Percentiles rank a stretch among this genome's conserved stretches.
Evolutionary conservation across 2,329 filamentous ascomycete species (phyloP).

Genomic region (Pseudophaeomoniella oleicola): DNA sequence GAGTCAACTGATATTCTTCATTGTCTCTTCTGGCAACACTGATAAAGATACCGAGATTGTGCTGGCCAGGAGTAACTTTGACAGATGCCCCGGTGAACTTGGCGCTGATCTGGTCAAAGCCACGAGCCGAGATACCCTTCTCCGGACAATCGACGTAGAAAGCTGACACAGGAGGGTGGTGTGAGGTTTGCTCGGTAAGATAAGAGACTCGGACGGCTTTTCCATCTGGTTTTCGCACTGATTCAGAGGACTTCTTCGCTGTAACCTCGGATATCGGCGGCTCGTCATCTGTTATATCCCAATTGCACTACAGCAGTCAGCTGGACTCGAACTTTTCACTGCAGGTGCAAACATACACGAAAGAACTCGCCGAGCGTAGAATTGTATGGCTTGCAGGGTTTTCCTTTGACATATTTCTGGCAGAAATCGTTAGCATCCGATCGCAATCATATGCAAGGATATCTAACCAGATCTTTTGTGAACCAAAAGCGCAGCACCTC

Average conservation of each 20-base stretch:
- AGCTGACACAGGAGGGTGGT: conserved; percentile 92
- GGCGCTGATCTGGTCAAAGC: conserved; percentile 91
- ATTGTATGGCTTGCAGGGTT: conserved; percentile 98
- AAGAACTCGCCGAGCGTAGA: conserved; percentile 96
- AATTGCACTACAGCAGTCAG: conserved; percentile 55
- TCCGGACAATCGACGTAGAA: conserved; percentile 89
- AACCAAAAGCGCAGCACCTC: conserved; percentile 96
- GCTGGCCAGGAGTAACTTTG: conserved; percentile 77
- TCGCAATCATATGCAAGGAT: neutral
- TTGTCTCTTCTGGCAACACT: conserved; percentile 63
- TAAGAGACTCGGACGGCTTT: conserved; percentile 68
- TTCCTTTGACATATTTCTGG: conserved; percentile 95
- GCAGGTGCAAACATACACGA: conserved; percentile 48
- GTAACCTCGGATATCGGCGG: conserved; percentile 41
- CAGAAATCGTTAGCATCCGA: neutral
- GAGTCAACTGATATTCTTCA: conserved; percentile 89
- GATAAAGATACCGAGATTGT: conserved; percentile 94
- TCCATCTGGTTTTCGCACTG: conserved; percentile 13
- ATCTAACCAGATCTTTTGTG: conserved; percentile 70
- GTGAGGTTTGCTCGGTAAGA: conserved; percentile 92
- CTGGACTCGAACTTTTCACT: no score
- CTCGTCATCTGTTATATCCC: conserved; percentile 73
- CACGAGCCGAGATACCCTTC: conserved; percentile 72
- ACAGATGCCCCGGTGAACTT: conserved; percentile 96
- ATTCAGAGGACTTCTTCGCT: conserved; percentile 19